Evolutionary conservation across 768 basidiomycete genomes (phyloP).

Genomic region (Mycena floridula): DNA sequence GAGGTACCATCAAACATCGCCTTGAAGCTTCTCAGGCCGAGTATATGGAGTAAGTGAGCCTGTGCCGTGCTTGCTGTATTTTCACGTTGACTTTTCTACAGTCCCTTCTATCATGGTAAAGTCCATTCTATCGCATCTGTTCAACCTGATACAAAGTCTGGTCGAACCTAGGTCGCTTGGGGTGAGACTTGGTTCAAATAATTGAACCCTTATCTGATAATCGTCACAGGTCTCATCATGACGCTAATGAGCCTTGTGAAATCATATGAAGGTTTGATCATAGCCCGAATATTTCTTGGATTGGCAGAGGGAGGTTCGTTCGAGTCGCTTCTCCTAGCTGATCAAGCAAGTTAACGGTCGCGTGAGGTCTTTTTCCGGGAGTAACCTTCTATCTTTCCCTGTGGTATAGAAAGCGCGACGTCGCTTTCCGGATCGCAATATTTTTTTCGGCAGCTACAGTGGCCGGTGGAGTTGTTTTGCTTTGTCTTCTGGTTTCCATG

Average conservation of each 20-base stretch:
- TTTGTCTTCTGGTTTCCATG: neutral
- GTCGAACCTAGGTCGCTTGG: slow-evolving; percentile 11
- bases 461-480: slow-evolving; percentile 27
- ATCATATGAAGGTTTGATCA: slow-evolving; percentile 18
- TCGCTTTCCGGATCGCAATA: slow-evolving; percentile 51
- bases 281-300: slow-evolving; percentile 33
- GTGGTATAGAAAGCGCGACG: slow-evolving; percentile 57
- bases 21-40: slow-evolving; percentile 25
- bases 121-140: no score
- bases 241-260: slow-evolving; percentile 27
- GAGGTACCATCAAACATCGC: slow-evolving; percentile 31
- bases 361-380: neutral
- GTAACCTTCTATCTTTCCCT: slow-evolving; percentile 42
- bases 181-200: no score
- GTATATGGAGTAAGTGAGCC: slow-evolving; percentile 23
- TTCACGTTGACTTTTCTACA: slow-evolving; percentile 1
- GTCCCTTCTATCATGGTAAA: slow-evolving; percentile 28
- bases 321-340: slow-evolving; percentile 25
- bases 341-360: no score
- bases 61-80: neutral
- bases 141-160: no score
- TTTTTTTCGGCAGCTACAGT: slow-evolving; percentile 61
- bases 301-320: slow-evolving; percentile 33
- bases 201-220: neutral
- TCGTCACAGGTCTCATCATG: slow-evolving; percentile 17